These are phyloP conservation scores for Cystobasidium slooffiae DNA, from an alignment of 1,284 basidiomycete species.

Conservation along the genomic window DNA sequence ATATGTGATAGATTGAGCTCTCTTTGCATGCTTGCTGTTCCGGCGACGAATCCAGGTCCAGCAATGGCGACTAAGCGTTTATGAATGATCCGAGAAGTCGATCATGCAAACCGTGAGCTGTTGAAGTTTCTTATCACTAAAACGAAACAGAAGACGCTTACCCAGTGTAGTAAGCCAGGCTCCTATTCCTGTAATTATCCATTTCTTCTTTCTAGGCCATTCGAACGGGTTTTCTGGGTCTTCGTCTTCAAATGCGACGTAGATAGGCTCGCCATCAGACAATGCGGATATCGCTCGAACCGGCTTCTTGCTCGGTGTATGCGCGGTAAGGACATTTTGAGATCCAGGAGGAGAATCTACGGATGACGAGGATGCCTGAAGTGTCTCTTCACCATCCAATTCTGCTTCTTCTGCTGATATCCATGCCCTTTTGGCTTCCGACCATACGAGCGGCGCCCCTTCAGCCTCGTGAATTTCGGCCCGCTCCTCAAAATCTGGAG, in stretches of 20 bases:
- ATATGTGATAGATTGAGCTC: slow-evolving; percentile 32
- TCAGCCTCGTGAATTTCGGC: slow-evolving; percentile 38
- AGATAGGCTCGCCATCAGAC: slow-evolving; percentile 37
- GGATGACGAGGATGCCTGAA: slow-evolving; percentile 1
- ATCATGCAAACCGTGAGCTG: not conserved
- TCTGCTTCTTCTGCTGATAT: not conserved
- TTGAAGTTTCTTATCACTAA: not conserved
- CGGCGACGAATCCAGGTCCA: slow-evolving; percentile 31
- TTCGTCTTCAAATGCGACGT: slow-evolving; percentile 43
- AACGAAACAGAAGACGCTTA: not conserved
- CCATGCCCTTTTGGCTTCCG: slow-evolving; percentile 18
- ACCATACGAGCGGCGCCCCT: slow-evolving; percentile 26
- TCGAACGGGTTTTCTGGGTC: slow-evolving; percentile 45
- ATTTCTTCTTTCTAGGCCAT: slow-evolving; percentile 40
- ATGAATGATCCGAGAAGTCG: slow-evolving; percentile 6
- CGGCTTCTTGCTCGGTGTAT: not conserved
- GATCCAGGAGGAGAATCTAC: not conserved
- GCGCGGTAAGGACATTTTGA: not conserved
- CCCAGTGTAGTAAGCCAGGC: slow-evolving; percentile 35
- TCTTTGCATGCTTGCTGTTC: slow-evolving; percentile 21
- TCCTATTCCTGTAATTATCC: slow-evolving; percentile 40
- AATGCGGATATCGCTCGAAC: slow-evolving; percentile 10
- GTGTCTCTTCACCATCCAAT: not conserved
- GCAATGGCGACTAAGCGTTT: slow-evolving; percentile 32
- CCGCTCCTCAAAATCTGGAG: not conserved